phyloP scores from a whole-genome alignment of 106 monocot genomes.

The Acorus calamus region DNA sequence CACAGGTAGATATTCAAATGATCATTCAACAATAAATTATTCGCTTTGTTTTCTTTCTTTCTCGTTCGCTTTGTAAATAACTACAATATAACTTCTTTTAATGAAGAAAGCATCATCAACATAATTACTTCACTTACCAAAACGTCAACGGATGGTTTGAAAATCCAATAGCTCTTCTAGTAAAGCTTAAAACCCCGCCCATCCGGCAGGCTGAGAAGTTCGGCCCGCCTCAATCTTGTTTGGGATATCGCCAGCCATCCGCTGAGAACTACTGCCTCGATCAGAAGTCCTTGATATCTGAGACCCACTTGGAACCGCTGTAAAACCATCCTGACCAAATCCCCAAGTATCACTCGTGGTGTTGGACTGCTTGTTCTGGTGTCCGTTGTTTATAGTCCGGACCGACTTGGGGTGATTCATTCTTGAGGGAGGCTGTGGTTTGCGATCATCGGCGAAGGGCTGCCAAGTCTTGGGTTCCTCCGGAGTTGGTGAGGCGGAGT shows the following conservation, averaged over 20 bases:
- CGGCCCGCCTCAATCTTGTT: constrained; percentile 28
- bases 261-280: constrained; percentile 30
- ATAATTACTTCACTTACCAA: no score
- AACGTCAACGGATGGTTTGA: no score
- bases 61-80: no score
- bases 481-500: constrained; percentile 14
- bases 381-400: constrained; percentile 34
- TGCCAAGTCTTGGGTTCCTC: constrained; percentile 47
- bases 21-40: no score
- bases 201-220: constrained; percentile 60
- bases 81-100: no score
- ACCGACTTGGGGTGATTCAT: constrained; percentile 50
- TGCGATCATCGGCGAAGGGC: constrained; percentile 53
- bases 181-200: constrained; percentile 68
- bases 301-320: constrained; percentile 26
- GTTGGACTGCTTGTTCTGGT: constrained; percentile 11
- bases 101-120: no score
- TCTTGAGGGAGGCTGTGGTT: constrained; percentile 15
- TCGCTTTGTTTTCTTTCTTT: no score
- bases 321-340: constrained; percentile 56
- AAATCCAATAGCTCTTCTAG: no score
- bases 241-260: constrained; percentile 1
- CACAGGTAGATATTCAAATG: no score
- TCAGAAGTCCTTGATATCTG: constrained; percentile 9
- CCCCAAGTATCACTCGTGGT: constrained; percentile 28